These are phyloP conservation scores for Auxenochlorella protothecoides DNA, from an alignment of 139 green algal species.

Conservation along the genomic window DNA sequence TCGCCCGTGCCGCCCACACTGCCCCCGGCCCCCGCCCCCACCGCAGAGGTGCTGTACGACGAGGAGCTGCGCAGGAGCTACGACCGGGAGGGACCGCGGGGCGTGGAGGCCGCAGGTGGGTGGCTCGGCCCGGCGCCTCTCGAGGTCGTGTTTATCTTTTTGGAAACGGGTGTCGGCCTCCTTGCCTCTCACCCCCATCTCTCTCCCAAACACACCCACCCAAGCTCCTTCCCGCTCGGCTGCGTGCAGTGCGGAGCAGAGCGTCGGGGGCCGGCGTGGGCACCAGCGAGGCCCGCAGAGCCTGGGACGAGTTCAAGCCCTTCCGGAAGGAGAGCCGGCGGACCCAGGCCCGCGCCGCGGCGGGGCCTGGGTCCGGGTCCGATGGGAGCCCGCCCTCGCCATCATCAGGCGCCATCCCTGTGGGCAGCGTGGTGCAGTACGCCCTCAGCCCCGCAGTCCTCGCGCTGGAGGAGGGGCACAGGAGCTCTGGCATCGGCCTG, in stretches of 20 bases:
- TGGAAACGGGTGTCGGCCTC: too few relatives aligned
- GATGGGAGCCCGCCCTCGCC: neutral
- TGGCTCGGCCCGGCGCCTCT: too few relatives aligned
- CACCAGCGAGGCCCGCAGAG: slow-evolving; percentile 24
- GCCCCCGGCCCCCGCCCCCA: too few relatives aligned
- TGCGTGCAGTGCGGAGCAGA: too few relatives aligned
- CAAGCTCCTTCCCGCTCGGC: too few relatives aligned
- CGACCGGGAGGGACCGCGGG: slow-evolving; percentile 26
- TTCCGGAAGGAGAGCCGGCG: slow-evolving; percentile 34
- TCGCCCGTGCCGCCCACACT: too few relatives aligned
- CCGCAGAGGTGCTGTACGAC: slow-evolving; percentile 38
- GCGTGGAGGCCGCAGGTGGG: slow-evolving; percentile 20
- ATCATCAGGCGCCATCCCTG: neutral
- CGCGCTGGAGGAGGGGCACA: slow-evolving; percentile 29
- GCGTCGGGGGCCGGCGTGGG: slow-evolving; percentile 14
- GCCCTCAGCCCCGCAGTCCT: slow-evolving; percentile 27
- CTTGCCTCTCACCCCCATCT: too few relatives aligned
- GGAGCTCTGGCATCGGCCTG: slow-evolving; percentile 28
- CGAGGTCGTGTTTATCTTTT: too few relatives aligned
- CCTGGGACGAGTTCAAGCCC: slow-evolving; percentile 52
- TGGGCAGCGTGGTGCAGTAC: slow-evolving; percentile 43
- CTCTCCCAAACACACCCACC: too few relatives aligned
- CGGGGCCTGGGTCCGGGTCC: neutral
- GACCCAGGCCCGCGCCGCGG: slow-evolving; percentile 25
- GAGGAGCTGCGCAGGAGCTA: slow-evolving; percentile 23